Base-by-base conservation (phyloP, 2,329 filamentous ascomycete species). In the Colletotrichum somersetense region DNA sequence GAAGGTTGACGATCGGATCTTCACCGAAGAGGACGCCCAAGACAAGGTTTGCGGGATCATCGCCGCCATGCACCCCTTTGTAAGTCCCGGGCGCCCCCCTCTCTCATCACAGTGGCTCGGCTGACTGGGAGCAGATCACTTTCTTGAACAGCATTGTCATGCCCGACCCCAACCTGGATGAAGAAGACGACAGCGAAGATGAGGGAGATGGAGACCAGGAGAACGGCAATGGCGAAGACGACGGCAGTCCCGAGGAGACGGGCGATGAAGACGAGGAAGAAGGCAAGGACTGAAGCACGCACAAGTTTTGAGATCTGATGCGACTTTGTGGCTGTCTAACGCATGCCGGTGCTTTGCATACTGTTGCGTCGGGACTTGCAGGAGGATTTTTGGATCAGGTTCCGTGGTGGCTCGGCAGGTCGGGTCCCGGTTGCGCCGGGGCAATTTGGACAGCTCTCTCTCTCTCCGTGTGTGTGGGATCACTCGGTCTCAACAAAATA, bases 121-220 rank as follows among this genome's bases (percentile, higher is more conserved):
- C 48, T 44, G 14, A 74, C 23, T 58, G 53, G 14, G 30, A 48
- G 75, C 75, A 93, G 91, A 85, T 94, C 65, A 89, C 90, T 40
- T 93, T 92, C 80, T 80, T 94, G 72, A 95, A 94, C 77, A 88
- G 86, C 71, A 86, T 93, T 55, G 91, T 93, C 70, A 93, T 93
- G 91, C 92, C 92, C 3, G 92, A 94, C 78, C 86, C 85, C 2
- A 80, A 78, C 16, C 52, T 79, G 6, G 86, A 84, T 8, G 85
- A 85, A 18, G 83, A 83, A 14, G 83, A 83, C 18, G 78, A 78
- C 11, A 79, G 79, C 14, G 82, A 81, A 6, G 81, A 81, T 0
- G 82, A 80, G 0, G 80, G 50, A 18, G 63, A 33, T 8, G 62
- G 74, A 16, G 74, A 73, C 1, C 71, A 73, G 23, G 64, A 20